Conservation (phyloP, 805 yeast species). For the Candida endomychidarum region DNA sequence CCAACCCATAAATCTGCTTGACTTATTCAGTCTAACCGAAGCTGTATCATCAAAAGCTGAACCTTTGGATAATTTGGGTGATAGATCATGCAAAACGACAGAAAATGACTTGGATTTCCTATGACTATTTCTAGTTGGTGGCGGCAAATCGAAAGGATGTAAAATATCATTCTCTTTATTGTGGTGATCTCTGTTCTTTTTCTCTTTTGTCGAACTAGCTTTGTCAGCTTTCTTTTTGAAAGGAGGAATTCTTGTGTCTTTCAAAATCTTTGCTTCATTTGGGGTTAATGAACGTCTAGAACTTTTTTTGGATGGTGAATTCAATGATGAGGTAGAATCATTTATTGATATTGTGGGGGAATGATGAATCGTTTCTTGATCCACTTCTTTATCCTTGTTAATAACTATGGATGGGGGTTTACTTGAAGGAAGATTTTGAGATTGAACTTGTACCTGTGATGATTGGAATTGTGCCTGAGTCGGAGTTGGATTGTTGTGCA, state of each 20-base stretch:
- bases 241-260: constrained; percentile 26
- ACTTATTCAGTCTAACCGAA: constrained; percentile 14
- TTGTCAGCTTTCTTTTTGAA: constrained; percentile 14
- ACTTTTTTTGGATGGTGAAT: constrained; percentile 3
- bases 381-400: constrained; percentile 7
- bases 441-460: background rate
- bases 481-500: background rate
- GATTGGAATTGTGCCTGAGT: background rate
- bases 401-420: constrained; percentile 6
- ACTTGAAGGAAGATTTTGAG: constrained; percentile 10
- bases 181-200: background rate
- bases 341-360: constrained; percentile 6
- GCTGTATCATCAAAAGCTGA: constrained; percentile 14
- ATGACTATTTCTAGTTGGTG: constrained; percentile 15
- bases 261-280: constrained; percentile 25
- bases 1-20: constrained; percentile 25
- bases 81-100: constrained; percentile 19
- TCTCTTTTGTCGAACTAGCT: background rate
- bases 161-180: constrained; percentile 3
- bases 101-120: constrained; percentile 24
- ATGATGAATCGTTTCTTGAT: constrained; percentile 9
- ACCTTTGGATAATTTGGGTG: constrained; percentile 18
- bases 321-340: background rate
- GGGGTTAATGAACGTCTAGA: constrained; percentile 21
- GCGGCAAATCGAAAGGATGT: background rate